These are phyloP conservation scores for Xylariaceae sp. DNA, from an alignment of 2,329 filamentous ascomycete genomes.

Conservation along the genomic window DNA sequence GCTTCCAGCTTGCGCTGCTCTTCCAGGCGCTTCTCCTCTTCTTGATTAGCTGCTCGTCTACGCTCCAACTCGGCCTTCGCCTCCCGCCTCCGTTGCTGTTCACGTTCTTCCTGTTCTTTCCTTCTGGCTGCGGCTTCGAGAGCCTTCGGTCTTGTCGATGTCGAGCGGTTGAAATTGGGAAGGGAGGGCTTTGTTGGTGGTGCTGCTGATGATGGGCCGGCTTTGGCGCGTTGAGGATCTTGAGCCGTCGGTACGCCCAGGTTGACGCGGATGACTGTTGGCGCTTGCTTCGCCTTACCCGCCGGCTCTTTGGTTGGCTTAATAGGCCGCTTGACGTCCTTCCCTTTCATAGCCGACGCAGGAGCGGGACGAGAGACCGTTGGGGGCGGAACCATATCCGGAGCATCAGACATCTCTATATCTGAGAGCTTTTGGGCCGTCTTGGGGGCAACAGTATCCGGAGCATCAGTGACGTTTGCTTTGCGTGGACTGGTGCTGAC, in stretches of 20 bases:
- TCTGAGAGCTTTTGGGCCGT: slow-evolving; percentile 34
- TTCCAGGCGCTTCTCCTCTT: slow-evolving; percentile 59
- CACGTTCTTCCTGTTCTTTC: slow-evolving; percentile 79
- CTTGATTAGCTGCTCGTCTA: slow-evolving; percentile 62
- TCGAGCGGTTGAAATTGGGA: slow-evolving; percentile 60
- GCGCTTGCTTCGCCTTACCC: slow-evolving; percentile 58
- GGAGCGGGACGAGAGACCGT: slow-evolving; percentile 50
- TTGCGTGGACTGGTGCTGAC: slow-evolving; percentile 51
- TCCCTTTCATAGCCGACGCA: slow-evolving; percentile 44
- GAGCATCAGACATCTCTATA: slow-evolving; percentile 52
- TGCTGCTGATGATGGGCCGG: slow-evolving; percentile 60
- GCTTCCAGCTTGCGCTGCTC: slow-evolving; percentile 55
- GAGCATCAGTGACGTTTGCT: slow-evolving; percentile 32
- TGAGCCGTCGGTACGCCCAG: slow-evolving; percentile 57
- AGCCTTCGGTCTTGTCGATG: slow-evolving; percentile 63
- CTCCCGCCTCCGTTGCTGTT: slow-evolving; percentile 71
- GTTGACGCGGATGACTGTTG: slow-evolving; percentile 68
- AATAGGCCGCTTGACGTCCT: slow-evolving; percentile 53
- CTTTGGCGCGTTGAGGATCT: slow-evolving; percentile 56
- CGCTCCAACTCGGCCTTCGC: slow-evolving; percentile 77
- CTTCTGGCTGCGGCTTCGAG: slow-evolving; percentile 72
- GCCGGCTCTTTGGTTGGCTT: slow-evolving; percentile 58
- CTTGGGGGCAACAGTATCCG: slow-evolving; percentile 31
- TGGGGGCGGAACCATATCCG: slow-evolving; percentile 54
- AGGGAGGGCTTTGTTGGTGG: slow-evolving; percentile 53